phyloP scores from a whole-genome alignment of 495 filamentous ascomycete genomes.

The Neurospora sp. region DNA sequence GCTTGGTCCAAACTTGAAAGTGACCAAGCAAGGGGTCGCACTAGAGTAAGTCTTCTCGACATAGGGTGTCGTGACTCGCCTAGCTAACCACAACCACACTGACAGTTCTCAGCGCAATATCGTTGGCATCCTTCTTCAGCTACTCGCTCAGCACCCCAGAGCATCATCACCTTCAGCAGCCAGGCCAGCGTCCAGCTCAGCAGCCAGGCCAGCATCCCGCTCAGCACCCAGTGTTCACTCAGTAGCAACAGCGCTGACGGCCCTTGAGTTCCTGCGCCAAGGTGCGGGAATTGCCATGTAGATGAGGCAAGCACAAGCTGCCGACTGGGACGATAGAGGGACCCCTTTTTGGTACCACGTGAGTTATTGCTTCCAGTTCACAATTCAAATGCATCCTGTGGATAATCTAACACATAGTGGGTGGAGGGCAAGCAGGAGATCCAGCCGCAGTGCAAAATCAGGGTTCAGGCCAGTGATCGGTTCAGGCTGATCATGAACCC shows the following conservation, averaged over 20 bases:
- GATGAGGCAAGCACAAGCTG: neutral
- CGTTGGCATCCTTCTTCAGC: too few species aligned
- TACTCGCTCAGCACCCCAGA: too few species aligned
- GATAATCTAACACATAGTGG: neutral
- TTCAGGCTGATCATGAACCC: neutral
- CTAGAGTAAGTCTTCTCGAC: too few species aligned
- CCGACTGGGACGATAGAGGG: neutral
- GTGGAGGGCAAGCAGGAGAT: neutral
- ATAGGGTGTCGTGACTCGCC: too few species aligned
- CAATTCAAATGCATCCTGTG: neutral
- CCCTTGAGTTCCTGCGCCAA: neutral
- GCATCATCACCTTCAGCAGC: too few species aligned
- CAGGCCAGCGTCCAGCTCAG: too few species aligned
- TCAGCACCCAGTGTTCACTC: too few species aligned
- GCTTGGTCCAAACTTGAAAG: too few species aligned
- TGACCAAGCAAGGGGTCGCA: too few species aligned
- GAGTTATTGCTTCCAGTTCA: neutral
- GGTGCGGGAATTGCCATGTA: neutral
- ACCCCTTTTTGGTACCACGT: neutral
- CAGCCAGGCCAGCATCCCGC: too few species aligned
- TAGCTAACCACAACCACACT: too few species aligned
- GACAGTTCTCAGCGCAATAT: too few species aligned
- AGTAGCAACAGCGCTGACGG: neutral
- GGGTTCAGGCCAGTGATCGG: neutral
- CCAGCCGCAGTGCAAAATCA: neutral